Evolutionary conservation across 495 filamentous ascomycete genomes (phyloP).

Genomic region (Astrothelium subdiscretum): DNA sequence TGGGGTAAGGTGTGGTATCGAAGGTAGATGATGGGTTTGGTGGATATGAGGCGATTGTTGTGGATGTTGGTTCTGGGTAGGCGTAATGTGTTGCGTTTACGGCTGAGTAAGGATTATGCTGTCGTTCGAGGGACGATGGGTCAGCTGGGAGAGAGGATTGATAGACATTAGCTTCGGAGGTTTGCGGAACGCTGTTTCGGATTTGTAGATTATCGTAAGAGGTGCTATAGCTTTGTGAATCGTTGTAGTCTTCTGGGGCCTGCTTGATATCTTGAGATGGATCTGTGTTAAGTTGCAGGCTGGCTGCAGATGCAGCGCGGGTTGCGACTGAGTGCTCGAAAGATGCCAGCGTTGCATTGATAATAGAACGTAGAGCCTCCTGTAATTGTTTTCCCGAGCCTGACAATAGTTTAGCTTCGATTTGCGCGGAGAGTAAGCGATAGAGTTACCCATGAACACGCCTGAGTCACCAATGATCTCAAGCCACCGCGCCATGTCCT

Average conservation of each 20-base stretch:
- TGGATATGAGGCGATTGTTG: neutral
- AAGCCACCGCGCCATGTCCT: slow-evolving; percentile 60
- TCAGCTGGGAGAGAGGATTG: neutral
- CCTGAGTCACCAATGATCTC: slow-evolving; percentile 55
- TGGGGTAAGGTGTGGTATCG: neutral
- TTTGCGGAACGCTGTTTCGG: neutral
- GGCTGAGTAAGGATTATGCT: neutral
- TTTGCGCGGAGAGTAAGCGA: neutral
- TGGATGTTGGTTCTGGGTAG: slow-evolving; percentile 3
- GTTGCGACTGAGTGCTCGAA: slow-evolving; percentile 21
- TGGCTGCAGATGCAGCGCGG: slow-evolving; percentile 11
- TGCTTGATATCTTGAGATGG: neutral
- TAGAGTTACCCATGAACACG: slow-evolving; percentile 44
- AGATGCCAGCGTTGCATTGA: slow-evolving; percentile 20
- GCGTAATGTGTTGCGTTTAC: neutral
- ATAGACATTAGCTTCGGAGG: neutral
- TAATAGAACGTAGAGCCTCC: slow-evolving; percentile 22
- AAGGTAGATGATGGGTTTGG: neutral
- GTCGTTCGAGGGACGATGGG: neutral
- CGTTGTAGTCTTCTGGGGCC: neutral
- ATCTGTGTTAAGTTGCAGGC: neutral
- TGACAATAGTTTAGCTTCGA: slow-evolving; percentile 9
- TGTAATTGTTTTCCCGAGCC: slow-evolving; percentile 30
- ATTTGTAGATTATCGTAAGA: neutral
- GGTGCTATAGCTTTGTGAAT: neutral